Base-by-base conservation (phyloP, 805 yeast genomes). In the Debaryomyces castellii region DNA sequence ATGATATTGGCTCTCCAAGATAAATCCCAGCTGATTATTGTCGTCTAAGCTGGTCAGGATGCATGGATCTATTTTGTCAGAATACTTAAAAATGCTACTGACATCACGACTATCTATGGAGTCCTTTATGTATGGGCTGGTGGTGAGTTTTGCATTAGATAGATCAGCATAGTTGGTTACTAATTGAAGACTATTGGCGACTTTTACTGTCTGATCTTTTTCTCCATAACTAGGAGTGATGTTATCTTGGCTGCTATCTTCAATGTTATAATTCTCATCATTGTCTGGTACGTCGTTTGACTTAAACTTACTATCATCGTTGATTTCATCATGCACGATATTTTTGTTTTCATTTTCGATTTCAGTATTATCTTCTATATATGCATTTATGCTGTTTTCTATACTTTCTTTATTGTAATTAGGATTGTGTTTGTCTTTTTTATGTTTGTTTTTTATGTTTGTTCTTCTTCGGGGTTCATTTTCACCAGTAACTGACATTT, bases 1-100 rank as follows among this genome's bases (percentile, higher is more conserved):
- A 28, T 43, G 39, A 34, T 45, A 48, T 10, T 43, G 38, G 1
- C 47, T 14, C 12, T 40, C 36, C 20, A 46, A 39, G 4, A 40
- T 30, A 11, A 30, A 30, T n/a, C 34, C 34, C 14, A 14, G 18
- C 7, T 30, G 6, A 30, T 14, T 30, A 14, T 14, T 30, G 5
- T 30, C 34, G 6, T 16, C 18, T 1, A 14, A 16, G 11, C 7
- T 8, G 14, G 34, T 16, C 7, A 6, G 4, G 5, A 9, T 7
- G 7, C 18, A 14, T 4, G 20, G 34, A 4, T 16, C 34, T 5
- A 30, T 16, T 3, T 11, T 11, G 7, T 30, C 34, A 5, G 34
- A 30, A 30, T 30, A 6, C 10, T 16, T 30, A 11, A 30, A 30
- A 16, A 30, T 6, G 12, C 3, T 17, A 16, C 9, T 30, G 8